Percentiles rank a stretch among this genome's conserved stretches.
These are phyloP conservation scores for Aspergillus unguis DNA, from an alignment of 2,329 filamentous ascomycete genomes.

Conservation along the genomic window DNA sequence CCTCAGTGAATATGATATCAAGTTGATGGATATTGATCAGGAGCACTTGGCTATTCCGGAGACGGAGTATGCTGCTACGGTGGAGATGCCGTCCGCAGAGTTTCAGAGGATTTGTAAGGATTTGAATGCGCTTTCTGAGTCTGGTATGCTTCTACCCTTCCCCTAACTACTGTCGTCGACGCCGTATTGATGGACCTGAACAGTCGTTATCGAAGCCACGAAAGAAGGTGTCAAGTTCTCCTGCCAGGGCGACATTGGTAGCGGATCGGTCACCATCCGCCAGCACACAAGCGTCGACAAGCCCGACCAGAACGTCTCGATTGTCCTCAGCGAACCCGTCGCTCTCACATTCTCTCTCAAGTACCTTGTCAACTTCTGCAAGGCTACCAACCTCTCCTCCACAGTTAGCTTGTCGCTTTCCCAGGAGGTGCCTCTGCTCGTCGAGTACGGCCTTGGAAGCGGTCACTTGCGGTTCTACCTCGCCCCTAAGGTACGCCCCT, in stretches of 20 bases:
- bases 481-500: slow-evolving; percentile 77
- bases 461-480: slow-evolving; percentile 96
- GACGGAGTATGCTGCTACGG: slow-evolving; percentile 93
- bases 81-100: slow-evolving; percentile 82
- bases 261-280: slow-evolving; percentile 86
- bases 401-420: slow-evolving; percentile 91
- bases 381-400: slow-evolving; percentile 78
- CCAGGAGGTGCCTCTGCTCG: slow-evolving; percentile 90
- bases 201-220: slow-evolving; percentile 90
- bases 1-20: slow-evolving; percentile 98
- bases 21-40: slow-evolving; percentile 99
- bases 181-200: not conserved
- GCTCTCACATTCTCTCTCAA: slow-evolving; percentile 96
- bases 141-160: slow-evolving; percentile 77
- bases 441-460: slow-evolving; percentile 82
- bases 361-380: slow-evolving; percentile 99
- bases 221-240: slow-evolving; percentile 98
- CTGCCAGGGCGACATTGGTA: slow-evolving; percentile 92
- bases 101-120: slow-evolving; percentile 96
- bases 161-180: not conserved
- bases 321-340: slow-evolving; percentile 88
- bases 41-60: slow-evolving; percentile 98
- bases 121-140: slow-evolving; percentile 87
- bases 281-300: slow-evolving; percentile 88
- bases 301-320: slow-evolving; percentile 77